Evolutionary conservation across 148 eudicot species (phyloP).

Genomic region (Chenopodium album): DNA sequence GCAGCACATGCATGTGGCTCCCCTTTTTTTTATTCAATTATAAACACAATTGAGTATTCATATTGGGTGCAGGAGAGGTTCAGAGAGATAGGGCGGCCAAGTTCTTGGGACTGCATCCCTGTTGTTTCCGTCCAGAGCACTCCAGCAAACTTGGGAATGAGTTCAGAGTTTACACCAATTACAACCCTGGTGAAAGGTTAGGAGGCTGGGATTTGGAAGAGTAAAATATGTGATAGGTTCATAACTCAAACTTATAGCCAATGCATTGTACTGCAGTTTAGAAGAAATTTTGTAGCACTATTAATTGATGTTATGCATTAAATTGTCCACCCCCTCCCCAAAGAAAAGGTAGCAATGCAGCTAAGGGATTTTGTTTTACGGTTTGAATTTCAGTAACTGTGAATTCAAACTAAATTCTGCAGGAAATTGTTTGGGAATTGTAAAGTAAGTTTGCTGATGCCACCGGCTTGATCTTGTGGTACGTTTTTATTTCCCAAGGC

Average conservation of each 20-base stretch:
- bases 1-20: neutral
- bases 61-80: slow-evolving; percentile 61
- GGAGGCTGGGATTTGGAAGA: slow-evolving; percentile 64
- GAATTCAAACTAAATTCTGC: neutral
- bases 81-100: slow-evolving; percentile 72
- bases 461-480: neutral
- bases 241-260: neutral
- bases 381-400: neutral
- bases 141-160: slow-evolving; percentile 94
- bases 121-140: slow-evolving; percentile 84
- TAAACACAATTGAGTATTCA: neutral
- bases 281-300: neutral
- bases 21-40: neutral
- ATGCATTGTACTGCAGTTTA: neutral
- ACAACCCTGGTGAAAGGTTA: slow-evolving; percentile 78
- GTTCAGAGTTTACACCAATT: slow-evolving; percentile 81
- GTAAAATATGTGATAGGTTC: slow-evolving; percentile 11
- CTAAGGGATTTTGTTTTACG: neutral
- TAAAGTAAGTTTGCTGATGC: neutral
- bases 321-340: neutral
- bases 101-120: slow-evolving; percentile 69
- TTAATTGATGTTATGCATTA: too few relatives aligned
- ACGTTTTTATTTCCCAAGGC: neutral
- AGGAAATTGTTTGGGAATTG: neutral
- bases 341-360: neutral